phyloP scores from a whole-genome alignment of 768 basidiomycete species.

The Lentinula raphanica region DNA sequence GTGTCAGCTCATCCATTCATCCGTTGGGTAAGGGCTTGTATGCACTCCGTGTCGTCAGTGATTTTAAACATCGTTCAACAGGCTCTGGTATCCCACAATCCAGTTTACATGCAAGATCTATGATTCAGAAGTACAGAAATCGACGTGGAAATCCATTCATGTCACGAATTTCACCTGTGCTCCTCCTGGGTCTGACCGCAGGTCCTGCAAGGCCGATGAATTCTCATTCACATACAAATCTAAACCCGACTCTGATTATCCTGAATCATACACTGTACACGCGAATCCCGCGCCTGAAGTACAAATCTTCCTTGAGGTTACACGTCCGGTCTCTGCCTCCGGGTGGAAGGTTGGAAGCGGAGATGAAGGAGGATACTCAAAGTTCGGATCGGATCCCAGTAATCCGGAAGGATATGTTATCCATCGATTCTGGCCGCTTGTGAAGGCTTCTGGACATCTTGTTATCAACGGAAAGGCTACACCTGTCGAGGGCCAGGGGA shows the following conservation, averaged over 20 bases:
- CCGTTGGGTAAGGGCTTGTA: slow-evolving; percentile 66
- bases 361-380: slow-evolving; percentile 81
- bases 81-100: slow-evolving; percentile 89
- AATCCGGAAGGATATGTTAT: slow-evolving; percentile 82
- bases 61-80: slow-evolving; percentile 24
- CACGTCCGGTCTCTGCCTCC: slow-evolving; percentile 62
- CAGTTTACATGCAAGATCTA: slow-evolving; percentile 91
- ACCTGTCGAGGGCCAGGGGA: slow-evolving; percentile 58
- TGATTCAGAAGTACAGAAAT: slow-evolving; percentile 71
- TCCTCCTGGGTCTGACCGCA: slow-evolving; percentile 75
- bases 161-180: slow-evolving; percentile 75
- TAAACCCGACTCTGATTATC: slow-evolving; percentile 47
- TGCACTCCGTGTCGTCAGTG: slow-evolving; percentile 1
- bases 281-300: slow-evolving; percentile 78
- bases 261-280: slow-evolving; percentile 75
- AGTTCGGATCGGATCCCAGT: slow-evolving; percentile 67
- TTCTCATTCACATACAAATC: slow-evolving; percentile 70
- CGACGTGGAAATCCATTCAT: slow-evolving; percentile 83
- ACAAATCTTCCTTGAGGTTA: slow-evolving; percentile 71
- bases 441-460: slow-evolving; percentile 58
- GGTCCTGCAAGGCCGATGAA: slow-evolving; percentile 81
- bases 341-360: slow-evolving; percentile 93
- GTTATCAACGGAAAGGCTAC: slow-evolving; percentile 60
- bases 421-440: slow-evolving; percentile 87
- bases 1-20: slow-evolving; percentile 85